phyloP scores from a whole-genome alignment of 768 basidiomycete genomes.

The Leccinum subgranulosum region DNA sequence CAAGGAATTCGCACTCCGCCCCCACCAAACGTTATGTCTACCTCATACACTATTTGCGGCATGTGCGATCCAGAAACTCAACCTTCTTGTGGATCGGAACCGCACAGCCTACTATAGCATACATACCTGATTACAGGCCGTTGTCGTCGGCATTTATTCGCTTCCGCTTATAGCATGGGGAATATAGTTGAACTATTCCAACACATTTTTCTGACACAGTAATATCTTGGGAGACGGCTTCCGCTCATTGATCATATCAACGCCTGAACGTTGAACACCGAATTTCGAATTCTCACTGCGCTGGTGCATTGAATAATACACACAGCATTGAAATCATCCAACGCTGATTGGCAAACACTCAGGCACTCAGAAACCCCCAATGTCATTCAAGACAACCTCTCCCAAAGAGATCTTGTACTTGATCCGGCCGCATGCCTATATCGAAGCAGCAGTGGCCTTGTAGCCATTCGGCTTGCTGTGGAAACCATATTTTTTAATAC shows the following conservation, averaged over 20 bases:
- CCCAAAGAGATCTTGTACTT: neutral
- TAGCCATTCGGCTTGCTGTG: neutral
- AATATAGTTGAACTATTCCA: neutral
- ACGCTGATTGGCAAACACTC: neutral
- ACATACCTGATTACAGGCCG: neutral
- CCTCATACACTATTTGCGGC: neutral
- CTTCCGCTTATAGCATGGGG: neutral
- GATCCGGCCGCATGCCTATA: neutral
- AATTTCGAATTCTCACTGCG: conserved; percentile 4
- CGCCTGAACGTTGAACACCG: neutral
- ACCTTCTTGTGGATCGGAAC: conserved; percentile 10
- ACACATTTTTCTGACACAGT: neutral
- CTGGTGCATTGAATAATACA: neutral
- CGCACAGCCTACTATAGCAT: conserved; percentile 1
- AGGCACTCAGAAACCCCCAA: neutral
- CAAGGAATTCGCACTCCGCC: conserved; percentile 22
- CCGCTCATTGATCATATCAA: neutral
- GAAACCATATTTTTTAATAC: neutral
- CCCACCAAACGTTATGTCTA: neutral
- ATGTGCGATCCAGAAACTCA: neutral
- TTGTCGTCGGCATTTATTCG: neutral
- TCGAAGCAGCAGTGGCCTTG: neutral
- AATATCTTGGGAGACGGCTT: conserved; percentile 6
- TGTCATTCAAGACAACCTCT: conserved; percentile 2
- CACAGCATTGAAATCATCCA: conserved; percentile 5